A percentile compares a stretch with the other conserved stretches of the same genome.
Evolutionary conservation across 179 eudicot species (phyloP).

Genomic region (Beta corolliflora): DNA sequence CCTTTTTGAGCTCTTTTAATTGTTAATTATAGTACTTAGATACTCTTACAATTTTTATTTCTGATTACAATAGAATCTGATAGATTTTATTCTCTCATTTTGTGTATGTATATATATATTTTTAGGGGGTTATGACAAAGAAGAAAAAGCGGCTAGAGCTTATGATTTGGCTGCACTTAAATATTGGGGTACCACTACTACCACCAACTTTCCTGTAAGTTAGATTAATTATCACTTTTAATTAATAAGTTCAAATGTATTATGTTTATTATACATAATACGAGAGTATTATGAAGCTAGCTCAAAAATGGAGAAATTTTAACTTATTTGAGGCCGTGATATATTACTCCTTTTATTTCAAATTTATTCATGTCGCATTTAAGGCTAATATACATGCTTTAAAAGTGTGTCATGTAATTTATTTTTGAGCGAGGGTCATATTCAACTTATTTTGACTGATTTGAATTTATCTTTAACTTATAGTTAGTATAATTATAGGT

Average conservation of each 20-base stretch:
- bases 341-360: too few relatives aligned
- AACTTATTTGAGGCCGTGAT: too few relatives aligned
- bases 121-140: slow-evolving; percentile 95
- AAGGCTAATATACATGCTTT: neutral
- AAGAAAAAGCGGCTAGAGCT: slow-evolving; percentile 97
- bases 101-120: slow-evolving; percentile 19
- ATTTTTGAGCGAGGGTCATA: too few relatives aligned
- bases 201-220: slow-evolving; percentile 91
- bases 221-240: neutral
- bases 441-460: too few relatives aligned
- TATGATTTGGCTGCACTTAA: slow-evolving; percentile 98
- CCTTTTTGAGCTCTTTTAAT: slow-evolving; percentile 32
- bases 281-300: too few relatives aligned
- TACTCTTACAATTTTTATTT: slow-evolving; percentile 21
- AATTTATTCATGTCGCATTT: neutral
- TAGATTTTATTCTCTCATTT: slow-evolving; percentile 24
- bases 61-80: slow-evolving; percentile 17
- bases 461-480: too few relatives aligned
- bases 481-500: too few relatives aligned
- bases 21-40: slow-evolving; percentile 34
- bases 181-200: slow-evolving; percentile 94
- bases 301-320: too few relatives aligned
- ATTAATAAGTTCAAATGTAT: neutral
- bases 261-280: neutral
- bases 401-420: neutral